Evolutionary conservation across 345 rosid genomes (phyloP), one percentile per base, ranked within the genome.

Genomic region (Hypericum perforatum): DNA sequence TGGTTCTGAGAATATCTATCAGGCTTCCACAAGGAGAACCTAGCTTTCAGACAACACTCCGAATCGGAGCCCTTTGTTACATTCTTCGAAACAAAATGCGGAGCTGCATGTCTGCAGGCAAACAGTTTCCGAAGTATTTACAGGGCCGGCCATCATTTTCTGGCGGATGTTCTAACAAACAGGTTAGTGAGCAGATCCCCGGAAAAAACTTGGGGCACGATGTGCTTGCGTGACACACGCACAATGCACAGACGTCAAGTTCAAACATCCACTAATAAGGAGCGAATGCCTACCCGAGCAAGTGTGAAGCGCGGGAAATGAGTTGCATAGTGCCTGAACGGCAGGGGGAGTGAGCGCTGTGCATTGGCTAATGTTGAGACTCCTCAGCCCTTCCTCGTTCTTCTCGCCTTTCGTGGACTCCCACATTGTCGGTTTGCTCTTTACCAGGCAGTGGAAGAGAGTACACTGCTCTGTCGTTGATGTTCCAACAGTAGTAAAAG

Each of bases 301-400:
- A 6, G 99, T 89, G 76, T 89, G 99, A 58, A 92, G 95, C 2
- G 91, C 89, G 0, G 99, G 99, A 56, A 89, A 89, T 0, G 89
- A 80, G 65, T 89, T 97, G 5, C 99, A n/a, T n/a, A n/a, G n/a
- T n/a, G n/a, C n/a, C n/a, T n/a, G n/a, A n/a, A n/a, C n/a, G n/a
- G n/a, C n/a, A n/a, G n/a, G n/a, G n/a, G n/a, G n/a, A n/a, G n/a
- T n/a, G n/a, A n/a, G n/a, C n/a, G n/a, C n/a, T n/a, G n/a, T n/a
- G n/a, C n/a, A 89, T 69, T 92, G 99, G 69, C 99, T 92, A 53
- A 92, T 89, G 71, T 92, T 92, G n/a, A 92, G 89, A 56, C 82
- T 85, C 67, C 54, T 79, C 16, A 92, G 73, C 56, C 97, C 99
- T 70, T 83, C 97, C 61, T 76, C 94, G 6, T 78, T 79, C 50